These are phyloP conservation scores for Durio zibethinus DNA, from an alignment of 345 rosid genomes.

Conservation along the genomic window DNA sequence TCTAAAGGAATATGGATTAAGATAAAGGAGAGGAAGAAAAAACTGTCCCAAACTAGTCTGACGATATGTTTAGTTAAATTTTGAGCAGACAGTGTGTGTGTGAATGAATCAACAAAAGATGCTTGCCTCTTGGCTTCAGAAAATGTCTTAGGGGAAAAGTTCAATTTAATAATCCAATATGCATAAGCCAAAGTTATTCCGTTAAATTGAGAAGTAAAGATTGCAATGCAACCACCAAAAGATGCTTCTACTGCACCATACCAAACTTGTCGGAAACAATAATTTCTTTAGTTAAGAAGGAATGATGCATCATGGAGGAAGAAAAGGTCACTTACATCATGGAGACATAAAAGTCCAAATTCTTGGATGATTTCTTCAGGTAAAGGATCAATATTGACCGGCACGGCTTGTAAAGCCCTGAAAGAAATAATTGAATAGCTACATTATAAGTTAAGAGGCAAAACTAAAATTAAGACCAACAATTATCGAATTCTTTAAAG, in stretches of 20 bases:
- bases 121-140: neutral
- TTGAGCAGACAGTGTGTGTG: neutral
- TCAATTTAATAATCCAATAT: neutral
- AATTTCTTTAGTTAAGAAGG: neutral
- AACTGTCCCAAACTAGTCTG: neutral
- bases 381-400: slow-evolving; percentile 64
- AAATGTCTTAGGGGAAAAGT: neutral
- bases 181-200: neutral
- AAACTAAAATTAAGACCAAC: neutral
- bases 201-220: slow-evolving; percentile 1
- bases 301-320: neutral
- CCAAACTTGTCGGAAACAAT: neutral
- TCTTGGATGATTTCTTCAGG: slow-evolving; percentile 62
- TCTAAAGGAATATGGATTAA: neutral
- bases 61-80: neutral
- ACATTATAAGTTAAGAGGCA: neutral
- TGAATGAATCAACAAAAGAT: neutral
- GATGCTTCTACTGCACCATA: neutral
- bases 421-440: slow-evolving; percentile 15
- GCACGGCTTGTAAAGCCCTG: slow-evolving; percentile 65
- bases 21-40: neutral
- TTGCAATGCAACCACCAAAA: neutral
- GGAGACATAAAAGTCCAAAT: slow-evolving; percentile 68
- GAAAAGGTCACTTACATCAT: slow-evolving; percentile 53
- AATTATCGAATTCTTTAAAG: neutral